These are phyloP conservation scores for Corynascus novoguineensis DNA, from an alignment of 495 filamentous ascomycete genomes.

Conservation along the genomic window DNA sequence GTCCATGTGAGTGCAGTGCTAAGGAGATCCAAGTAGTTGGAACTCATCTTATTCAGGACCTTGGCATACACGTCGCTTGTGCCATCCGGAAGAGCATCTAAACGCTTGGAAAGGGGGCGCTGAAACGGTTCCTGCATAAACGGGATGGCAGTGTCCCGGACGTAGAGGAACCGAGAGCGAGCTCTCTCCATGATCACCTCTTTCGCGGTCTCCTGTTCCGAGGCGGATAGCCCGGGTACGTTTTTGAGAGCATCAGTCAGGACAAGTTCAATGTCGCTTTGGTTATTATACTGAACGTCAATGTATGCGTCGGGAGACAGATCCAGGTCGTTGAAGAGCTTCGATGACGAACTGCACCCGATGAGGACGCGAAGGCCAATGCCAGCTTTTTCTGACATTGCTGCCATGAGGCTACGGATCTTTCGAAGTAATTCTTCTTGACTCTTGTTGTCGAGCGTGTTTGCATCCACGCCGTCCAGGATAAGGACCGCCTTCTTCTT, in stretches of 20 bases:
- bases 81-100: conserved; percentile 20
- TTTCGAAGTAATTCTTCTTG: conserved; percentile 17
- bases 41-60: conserved; percentile 20
- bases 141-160: conserved; percentile 18
- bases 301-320: not conserved
- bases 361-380: conserved; percentile 16
- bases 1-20: conserved; percentile 25
- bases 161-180: conserved; percentile 20
- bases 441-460: conserved; percentile 12
- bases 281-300: conserved; percentile 12
- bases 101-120: conserved; percentile 19
- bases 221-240: conserved; percentile 14
- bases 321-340: conserved; percentile 6
- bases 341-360: conserved; percentile 10
- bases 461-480: conserved; percentile 20
- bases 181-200: conserved; percentile 18
- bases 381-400: not conserved
- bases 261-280: conserved; percentile 12
- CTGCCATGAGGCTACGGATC: conserved; percentile 3
- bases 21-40: conserved; percentile 26
- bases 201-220: conserved; percentile 21
- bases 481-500: conserved; percentile 20
- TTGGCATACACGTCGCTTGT: conserved; percentile 18
- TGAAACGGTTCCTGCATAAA: conserved; percentile 26
- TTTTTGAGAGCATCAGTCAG: conserved; percentile 12